A percentile compares a stretch with the other conserved stretches of the same genome.
Conservation (phyloP, 2,329 filamentous ascomycete genomes). For the Trichophyton simii region DNA sequence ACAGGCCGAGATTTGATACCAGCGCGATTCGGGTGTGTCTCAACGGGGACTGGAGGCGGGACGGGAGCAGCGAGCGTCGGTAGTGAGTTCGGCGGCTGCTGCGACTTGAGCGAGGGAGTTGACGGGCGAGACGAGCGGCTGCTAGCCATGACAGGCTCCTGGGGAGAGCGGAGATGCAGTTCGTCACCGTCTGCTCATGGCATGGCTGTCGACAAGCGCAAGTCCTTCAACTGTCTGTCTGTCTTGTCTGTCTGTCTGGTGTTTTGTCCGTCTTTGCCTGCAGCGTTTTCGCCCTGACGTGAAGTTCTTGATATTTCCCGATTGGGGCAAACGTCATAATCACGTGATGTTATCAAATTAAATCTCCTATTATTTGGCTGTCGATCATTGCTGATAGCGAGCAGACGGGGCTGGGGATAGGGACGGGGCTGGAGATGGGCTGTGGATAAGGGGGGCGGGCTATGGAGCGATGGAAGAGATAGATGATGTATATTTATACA, state of each 20-base stretch:
- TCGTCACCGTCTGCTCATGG: constrained; percentile 8
- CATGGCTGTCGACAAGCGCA: neutral
- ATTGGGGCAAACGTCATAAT: neutral
- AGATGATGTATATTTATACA: neutral
- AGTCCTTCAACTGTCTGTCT: neutral
- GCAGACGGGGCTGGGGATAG: too few relatives aligned
- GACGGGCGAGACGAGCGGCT: constrained; percentile 13
- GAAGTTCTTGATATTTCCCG: neutral
- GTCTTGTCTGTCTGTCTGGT: neutral
- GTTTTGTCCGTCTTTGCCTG: neutral
- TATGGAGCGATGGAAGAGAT: neutral
- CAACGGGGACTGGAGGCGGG: constrained; percentile 35
- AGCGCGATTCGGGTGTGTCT: constrained; percentile 34
- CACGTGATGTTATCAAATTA: neutral
- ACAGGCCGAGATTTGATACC: constrained; percentile 21
- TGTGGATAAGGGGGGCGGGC: neutral
- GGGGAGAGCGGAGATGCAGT: neutral
- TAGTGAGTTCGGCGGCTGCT: constrained; percentile 14
- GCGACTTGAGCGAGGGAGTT: constrained; percentile 5
- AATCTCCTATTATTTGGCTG: neutral
- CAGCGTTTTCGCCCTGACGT: neutral
- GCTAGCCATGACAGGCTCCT: constrained; percentile 18
- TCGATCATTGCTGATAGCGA: neutral
- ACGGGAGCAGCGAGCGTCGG: constrained; percentile 25
- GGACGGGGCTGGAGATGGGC: neutral